phyloP scores from a whole-genome alignment of 23 red algal genomes.

The Chondrus crispus region DNA sequence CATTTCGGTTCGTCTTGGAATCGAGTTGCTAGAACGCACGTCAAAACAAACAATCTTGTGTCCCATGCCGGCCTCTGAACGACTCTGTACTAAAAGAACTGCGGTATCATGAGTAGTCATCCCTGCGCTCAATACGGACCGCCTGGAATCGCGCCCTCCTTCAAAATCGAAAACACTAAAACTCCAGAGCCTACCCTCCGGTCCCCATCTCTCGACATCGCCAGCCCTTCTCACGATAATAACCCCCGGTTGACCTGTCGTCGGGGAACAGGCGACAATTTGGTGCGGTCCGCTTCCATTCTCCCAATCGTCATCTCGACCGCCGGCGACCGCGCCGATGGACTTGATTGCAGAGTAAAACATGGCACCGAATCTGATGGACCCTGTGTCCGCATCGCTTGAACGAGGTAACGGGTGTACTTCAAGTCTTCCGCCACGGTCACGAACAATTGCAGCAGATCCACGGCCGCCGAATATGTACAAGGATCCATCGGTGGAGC shows the following conservation, averaged over 20 bases:
- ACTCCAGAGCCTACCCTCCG: conserved; percentile 11
- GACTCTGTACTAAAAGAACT: conserved; percentile 5
- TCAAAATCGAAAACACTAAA: conserved; percentile 42
- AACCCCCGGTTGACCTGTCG: neutral
- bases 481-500: neutral
- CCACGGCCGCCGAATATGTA: conserved; percentile 39
- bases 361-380: conserved; percentile 27
- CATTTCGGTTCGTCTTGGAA: neutral
- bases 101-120: conserved; percentile 31
- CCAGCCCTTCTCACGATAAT: conserved; percentile 22
- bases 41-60: conserved; percentile 28
- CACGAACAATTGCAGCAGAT: conserved; percentile 29
- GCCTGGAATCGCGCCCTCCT: neutral
- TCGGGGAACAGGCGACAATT: neutral
- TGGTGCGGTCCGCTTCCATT: conserved; percentile 1
- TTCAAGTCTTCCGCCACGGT: neutral
- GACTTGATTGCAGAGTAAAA: conserved; percentile 55
- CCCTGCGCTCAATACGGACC: neutral
- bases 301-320: conserved; percentile 27
- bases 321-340: conserved; percentile 18
- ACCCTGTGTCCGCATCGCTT: neutral
- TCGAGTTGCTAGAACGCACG: neutral
- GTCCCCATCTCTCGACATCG: conserved; percentile 45
- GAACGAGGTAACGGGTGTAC: conserved; percentile 10
- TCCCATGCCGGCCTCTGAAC: neutral